Evolutionary conservation across 2,329 filamentous ascomycete species (phyloP), one percentile per base, ranked within the genome.

Genomic region (Aspergillus pseudoglaucus): DNA sequence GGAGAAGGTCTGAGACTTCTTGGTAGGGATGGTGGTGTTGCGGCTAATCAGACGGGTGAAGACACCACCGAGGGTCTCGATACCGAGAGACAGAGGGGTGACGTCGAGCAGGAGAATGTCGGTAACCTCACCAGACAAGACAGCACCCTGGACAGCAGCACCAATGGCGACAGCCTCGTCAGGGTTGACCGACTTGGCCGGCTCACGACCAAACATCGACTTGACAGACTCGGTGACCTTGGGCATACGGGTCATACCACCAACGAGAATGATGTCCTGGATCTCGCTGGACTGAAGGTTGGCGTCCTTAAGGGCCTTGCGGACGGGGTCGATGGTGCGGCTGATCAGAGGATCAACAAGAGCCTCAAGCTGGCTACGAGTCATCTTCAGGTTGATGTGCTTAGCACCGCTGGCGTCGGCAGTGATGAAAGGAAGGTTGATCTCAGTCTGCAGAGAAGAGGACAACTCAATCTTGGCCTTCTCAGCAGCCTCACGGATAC

Each of bases 381-480:
- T 88, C 72, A 97, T 82, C 84, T 95, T 95, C 69, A 81, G 80
- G 83, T 95, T 95, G 77, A 97, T 96, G 81, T 97, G 91, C 83
- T 96, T 95, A 60, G 91, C 91, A 63, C 91, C 93, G 50, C 88
- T 93, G 53, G 90, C 82, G 69, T 96, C 90, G 64, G 91, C 91
- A 70, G 90, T 95, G 75, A 97, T 96, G 83, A 97, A 97, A 59
- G 91, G 91, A 67, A 97, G 83, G 81, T 95, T 95, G 77, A 97
- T 96, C 67, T 96, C 91, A 59, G 91, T 97, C 74, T 95, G 88
- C 59, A 90, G 82, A 49, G 90, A 90, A 30, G 90, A 96, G 10
- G 91, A 97, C 59, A 97, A 80, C 78, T 96, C 91, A 65, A 96
- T 96, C 88, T 97, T 97, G 69, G 91, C 91, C 84, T 96, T 96